Evolutionary conservation across 73 alveolate species (phyloP).

Genomic region (Diophrys appendiculata): DNA sequence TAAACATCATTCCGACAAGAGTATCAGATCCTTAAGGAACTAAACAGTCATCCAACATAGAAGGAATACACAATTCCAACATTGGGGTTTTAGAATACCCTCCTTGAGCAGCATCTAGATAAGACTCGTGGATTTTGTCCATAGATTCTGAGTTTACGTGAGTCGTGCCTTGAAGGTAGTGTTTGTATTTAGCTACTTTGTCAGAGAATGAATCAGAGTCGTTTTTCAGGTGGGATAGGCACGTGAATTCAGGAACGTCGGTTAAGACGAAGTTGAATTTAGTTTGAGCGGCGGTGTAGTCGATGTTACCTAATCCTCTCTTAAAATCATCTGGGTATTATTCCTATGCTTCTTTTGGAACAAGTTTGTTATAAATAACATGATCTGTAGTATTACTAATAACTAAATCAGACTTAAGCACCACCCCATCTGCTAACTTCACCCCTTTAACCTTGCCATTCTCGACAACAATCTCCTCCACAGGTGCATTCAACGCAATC

Average conservation of each 20-base stretch:
- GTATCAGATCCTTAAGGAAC: constrained; percentile 59
- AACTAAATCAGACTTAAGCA: constrained; percentile 38
- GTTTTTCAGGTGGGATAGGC: constrained; percentile 40
- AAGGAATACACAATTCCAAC: constrained; percentile 73
- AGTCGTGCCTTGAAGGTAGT: constrained; percentile 62
- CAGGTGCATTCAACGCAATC: constrained; percentile 41
- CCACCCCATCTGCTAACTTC: constrained; percentile 40
- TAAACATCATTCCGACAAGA: constrained; percentile 62
- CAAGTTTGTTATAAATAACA: constrained; percentile 57
- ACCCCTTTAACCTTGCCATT: constrained; percentile 49
- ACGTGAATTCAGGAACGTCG: constrained; percentile 63
- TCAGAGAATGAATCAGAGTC: constrained; percentile 27
- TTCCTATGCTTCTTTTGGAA: constrained; percentile 18
- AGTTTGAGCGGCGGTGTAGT: constrained; percentile 60
- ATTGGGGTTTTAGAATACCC: constrained; percentile 52
- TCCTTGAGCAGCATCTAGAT: constrained; percentile 56
- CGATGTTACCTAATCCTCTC: constrained; percentile 47
- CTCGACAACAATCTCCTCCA: constrained; percentile 32
- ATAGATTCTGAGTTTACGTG: constrained; percentile 62
- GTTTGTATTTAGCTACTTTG: constrained; percentile 22
- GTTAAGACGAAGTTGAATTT: constrained; percentile 62
- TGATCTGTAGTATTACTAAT: constrained; percentile 69
- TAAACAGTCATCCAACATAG: constrained; percentile 60
- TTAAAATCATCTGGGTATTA: constrained; percentile 43
- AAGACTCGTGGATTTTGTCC: constrained; percentile 52